Percentiles rank a stretch among this genome's conserved stretches.
These are phyloP conservation scores for Gliomastix tumulicola DNA, from an alignment of 2,329 filamentous ascomycete species.

Conservation along the genomic window DNA sequence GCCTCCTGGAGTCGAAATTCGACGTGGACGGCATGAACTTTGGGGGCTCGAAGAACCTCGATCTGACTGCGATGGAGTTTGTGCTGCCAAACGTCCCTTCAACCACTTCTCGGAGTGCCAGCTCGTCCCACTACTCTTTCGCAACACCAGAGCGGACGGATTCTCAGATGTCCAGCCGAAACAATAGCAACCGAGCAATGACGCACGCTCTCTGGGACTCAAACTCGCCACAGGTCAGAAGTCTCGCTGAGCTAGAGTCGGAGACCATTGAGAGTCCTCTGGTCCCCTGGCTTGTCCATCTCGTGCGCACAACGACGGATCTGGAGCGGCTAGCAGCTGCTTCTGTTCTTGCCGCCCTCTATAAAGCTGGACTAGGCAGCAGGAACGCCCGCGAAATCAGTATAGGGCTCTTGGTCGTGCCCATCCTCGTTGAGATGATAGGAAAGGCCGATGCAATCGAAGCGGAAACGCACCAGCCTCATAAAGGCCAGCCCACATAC, in stretches of 20 bases:
- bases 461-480: conserved; percentile 40
- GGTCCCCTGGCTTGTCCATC: conserved; percentile 64
- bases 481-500: conserved; percentile 11
- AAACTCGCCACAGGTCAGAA: neutral
- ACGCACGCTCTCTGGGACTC: neutral
- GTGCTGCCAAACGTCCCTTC: conserved; percentile 51
- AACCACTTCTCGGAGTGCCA: conserved; percentile 23
- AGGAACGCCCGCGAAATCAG: conserved; percentile 53
- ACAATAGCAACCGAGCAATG: neutral
- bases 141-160: conserved; percentile 14
- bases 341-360: conserved; percentile 61
- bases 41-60: conserved; percentile 31
- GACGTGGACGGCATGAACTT: conserved; percentile 43
- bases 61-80: conserved; percentile 54
- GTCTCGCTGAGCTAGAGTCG: conserved; percentile 21
- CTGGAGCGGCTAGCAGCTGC: conserved; percentile 61
- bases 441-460: conserved; percentile 29
- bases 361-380: conserved; percentile 59
- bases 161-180: conserved; percentile 9
- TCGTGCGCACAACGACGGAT: conserved; percentile 50
- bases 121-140: conserved; percentile 13
- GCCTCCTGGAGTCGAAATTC: conserved; percentile 42
- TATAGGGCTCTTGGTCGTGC: conserved; percentile 62
- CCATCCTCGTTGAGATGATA: conserved; percentile 61
- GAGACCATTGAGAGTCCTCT: conserved; percentile 64